Conservation (phyloP, 2,329 filamentous ascomycete genomes). For the Fragosphaeria purpurea region DNA sequence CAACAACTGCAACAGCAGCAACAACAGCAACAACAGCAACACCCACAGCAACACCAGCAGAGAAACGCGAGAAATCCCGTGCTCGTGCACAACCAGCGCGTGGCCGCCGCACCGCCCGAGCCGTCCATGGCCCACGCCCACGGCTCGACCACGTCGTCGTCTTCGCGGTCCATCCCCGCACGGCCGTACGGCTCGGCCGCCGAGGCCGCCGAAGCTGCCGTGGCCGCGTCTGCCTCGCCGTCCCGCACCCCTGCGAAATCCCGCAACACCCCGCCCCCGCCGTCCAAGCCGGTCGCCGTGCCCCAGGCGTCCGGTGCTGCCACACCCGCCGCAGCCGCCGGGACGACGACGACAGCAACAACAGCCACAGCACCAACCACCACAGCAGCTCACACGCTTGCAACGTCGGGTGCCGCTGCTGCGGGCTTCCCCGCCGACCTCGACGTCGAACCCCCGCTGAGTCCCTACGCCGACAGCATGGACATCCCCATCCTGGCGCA, state of each 20-base stretch:
- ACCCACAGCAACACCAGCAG: constrained; percentile 14
- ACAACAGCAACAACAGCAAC: constrained; percentile 16
- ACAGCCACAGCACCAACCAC: constrained; percentile 15
- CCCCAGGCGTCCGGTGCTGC: constrained; percentile 20
- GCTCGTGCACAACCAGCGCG: constrained; percentile 45
- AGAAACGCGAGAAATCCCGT: constrained; percentile 34
- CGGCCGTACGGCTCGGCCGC: constrained; percentile 9
- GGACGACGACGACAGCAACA: not conserved
- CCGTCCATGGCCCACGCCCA: constrained; percentile 51
- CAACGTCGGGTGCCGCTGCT: not conserved
- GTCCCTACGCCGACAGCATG: constrained; percentile 22
- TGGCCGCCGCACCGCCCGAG: constrained; percentile 50
- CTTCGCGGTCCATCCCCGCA: constrained; percentile 16
- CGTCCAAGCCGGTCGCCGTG: constrained; percentile 48
- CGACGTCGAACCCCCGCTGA: constrained; percentile 20
- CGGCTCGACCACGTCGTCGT: constrained; percentile 35
- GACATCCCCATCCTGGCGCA: constrained; percentile 38
- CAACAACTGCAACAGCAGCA: constrained; percentile 19
- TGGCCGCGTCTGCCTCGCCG: constrained; percentile 10
- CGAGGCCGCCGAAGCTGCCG: constrained; percentile 4
- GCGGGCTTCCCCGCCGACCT: constrained; percentile 14
- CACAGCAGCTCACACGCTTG: not conserved
- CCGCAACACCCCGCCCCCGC: constrained; percentile 8
- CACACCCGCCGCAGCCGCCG: not conserved
- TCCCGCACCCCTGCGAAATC: constrained; percentile 12